Evolutionary conservation across 2,329 filamentous ascomycete genomes (phyloP).

Genomic region (Aspergillus quadricinctus): DNA sequence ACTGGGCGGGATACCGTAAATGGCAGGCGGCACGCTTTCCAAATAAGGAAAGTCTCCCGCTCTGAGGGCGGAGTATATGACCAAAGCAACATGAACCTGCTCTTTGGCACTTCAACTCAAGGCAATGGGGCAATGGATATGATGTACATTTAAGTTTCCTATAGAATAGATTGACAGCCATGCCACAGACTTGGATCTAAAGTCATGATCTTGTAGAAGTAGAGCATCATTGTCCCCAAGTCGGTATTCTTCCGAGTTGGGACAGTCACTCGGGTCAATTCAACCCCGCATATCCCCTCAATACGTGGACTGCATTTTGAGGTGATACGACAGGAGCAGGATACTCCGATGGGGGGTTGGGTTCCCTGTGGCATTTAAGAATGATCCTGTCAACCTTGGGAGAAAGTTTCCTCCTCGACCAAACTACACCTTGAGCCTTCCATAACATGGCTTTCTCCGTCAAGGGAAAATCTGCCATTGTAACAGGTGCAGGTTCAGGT

Average conservation of each 20-base stretch:
- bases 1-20: constrained; percentile 4
- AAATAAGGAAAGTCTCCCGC: constrained; percentile 4
- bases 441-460: constrained; percentile 37
- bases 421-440: neutral
- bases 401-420: neutral
- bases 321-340: neutral
- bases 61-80: neutral
- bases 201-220: neutral
- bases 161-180: neutral
- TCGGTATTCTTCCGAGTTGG: constrained; percentile 9
- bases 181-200: neutral
- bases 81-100: neutral
- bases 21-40: constrained; percentile 14
- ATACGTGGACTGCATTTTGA: neutral
- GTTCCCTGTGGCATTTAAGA: neutral
- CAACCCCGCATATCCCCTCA: constrained; percentile 13
- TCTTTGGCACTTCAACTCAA: neutral
- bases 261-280: constrained; percentile 8
- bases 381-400: neutral
- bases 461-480: constrained; percentile 47
- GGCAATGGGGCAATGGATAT: neutral
- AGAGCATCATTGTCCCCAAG: too few relatives aligned
- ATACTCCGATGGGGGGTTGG: too few relatives aligned
- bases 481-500: constrained; percentile 54
- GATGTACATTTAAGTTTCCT: neutral